A percentile compares a stretch with the other conserved stretches of the same genome.
These are phyloP conservation scores for Bimuria novae-zelandiae DNA, from an alignment of 2,329 filamentous ascomycete genomes.

Conservation along the genomic window DNA sequence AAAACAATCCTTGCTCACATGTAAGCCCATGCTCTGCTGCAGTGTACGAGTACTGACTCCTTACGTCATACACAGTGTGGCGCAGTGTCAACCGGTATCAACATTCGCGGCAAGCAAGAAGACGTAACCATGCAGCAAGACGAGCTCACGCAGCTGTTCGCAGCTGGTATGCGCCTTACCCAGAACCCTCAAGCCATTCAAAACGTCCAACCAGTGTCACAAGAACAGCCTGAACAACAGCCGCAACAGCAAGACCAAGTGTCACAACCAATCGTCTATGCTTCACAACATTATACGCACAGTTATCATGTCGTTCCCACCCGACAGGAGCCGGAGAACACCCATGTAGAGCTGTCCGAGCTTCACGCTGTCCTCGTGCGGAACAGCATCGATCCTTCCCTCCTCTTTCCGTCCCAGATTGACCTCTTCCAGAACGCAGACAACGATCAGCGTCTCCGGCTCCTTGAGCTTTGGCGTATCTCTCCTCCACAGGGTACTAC, in stretches of 20 bases:
- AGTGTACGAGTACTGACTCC: slow-evolving; percentile 31
- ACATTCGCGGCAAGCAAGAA: slow-evolving; percentile 41
- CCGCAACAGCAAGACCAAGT: slow-evolving; percentile 25
- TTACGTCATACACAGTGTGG: slow-evolving; percentile 54
- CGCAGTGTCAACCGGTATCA: slow-evolving; percentile 48
- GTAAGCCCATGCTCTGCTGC: slow-evolving; percentile 44
- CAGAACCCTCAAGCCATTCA: slow-evolving; percentile 34
- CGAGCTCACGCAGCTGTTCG: slow-evolving; percentile 80
- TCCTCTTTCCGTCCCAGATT: slow-evolving; percentile 74
- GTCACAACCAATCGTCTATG: slow-evolving; percentile 66
- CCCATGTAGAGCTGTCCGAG: slow-evolving; percentile 42
- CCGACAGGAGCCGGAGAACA: slow-evolving; percentile 36
- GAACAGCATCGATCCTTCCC: slow-evolving; percentile 70
- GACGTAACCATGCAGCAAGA: slow-evolving; percentile 67
- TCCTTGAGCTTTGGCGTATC: slow-evolving; percentile 85
- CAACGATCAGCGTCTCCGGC: slow-evolving; percentile 69
- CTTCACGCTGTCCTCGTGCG: slow-evolving; percentile 64
- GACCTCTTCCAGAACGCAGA: slow-evolving; percentile 79
- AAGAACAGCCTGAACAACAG: slow-evolving; percentile 18
- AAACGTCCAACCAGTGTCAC: slow-evolving; percentile 54
- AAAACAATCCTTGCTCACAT: slow-evolving; percentile 51
- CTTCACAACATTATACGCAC: slow-evolving; percentile 84
- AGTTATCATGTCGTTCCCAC: slow-evolving; percentile 66
- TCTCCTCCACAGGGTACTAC: slow-evolving; percentile 63
- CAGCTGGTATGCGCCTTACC: slow-evolving; percentile 71